phyloP scores from a whole-genome alignment of 495 filamentous ascomycete species.

The Trichoderma erinaceum region DNA sequence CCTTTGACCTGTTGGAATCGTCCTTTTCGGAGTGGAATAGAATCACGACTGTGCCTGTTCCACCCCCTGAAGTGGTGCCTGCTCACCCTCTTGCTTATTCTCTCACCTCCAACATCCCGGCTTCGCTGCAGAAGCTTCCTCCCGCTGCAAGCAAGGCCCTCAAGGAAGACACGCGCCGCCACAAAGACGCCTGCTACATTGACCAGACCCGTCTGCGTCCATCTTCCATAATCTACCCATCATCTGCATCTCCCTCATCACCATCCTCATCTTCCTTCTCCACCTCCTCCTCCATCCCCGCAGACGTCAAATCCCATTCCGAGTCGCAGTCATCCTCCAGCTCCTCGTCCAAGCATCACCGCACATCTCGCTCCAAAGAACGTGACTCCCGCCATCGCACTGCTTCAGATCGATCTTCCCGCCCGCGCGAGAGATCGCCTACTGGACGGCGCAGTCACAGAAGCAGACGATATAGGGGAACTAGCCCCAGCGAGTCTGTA shows the following conservation, averaged over 20 bases:
- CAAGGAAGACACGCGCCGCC: constrained; percentile 5
- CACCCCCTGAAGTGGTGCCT: neutral
- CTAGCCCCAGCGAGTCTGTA: neutral
- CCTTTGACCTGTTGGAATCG: neutral
- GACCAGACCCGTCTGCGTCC: neutral
- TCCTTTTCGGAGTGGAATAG: constrained; percentile 3
- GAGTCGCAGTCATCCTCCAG: constrained; percentile 22
- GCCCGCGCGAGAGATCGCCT: neutral
- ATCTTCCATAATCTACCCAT: neutral
- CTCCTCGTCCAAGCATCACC: constrained; percentile 7
- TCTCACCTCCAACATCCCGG: neutral
- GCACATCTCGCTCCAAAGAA: neutral
- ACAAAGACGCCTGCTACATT: constrained; percentile 10
- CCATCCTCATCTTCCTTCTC: neutral
- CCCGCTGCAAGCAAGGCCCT: neutral
- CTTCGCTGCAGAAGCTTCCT: constrained; percentile 3
- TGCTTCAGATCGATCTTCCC: neutral
- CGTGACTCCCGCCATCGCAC: constrained; percentile 9
- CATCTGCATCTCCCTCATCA: neutral
- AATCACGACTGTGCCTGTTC: neutral
- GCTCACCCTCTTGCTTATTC: neutral
- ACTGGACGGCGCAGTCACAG: neutral
- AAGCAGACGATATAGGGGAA: neutral
- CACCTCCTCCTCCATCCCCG: neutral
- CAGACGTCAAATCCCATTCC: constrained; percentile 19